Conservation (phyloP, 257 asterid species). For the Capsicum baccatum region DNA sequence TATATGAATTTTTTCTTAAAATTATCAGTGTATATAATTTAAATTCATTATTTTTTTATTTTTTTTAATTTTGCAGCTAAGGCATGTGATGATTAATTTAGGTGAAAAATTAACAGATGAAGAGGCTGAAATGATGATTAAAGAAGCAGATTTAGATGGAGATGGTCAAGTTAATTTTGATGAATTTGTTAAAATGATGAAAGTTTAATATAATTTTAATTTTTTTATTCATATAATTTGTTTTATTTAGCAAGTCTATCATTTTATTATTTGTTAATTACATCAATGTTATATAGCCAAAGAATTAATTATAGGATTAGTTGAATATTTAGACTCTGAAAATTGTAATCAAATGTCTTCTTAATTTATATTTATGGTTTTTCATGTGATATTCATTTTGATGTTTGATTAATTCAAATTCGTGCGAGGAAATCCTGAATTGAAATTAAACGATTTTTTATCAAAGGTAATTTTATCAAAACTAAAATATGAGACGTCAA, state of each 20-base stretch:
- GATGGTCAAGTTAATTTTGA: constrained; percentile 60
- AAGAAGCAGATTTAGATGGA: constrained; percentile 54
- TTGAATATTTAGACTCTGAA: neutral
- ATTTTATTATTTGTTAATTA: neutral
- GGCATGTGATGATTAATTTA: constrained; percentile 54
- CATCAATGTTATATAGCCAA: neutral
- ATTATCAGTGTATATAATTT: neutral
- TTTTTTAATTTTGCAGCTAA: constrained; percentile 37
- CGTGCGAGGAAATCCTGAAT: rapidly evolving
- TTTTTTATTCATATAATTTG: neutral
- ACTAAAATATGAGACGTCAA: too few species aligned
- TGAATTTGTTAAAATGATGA: constrained; percentile 55
- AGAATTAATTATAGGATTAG: constrained; percentile 26
- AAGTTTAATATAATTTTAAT: constrained; percentile 30
- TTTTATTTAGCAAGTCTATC: neutral
- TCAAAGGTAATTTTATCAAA: too few species aligned
- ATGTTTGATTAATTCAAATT: neutral
- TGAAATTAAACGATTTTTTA: too few species aligned
- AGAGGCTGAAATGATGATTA: constrained; percentile 54
- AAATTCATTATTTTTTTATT: neutral
- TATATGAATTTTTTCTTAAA: neutral
- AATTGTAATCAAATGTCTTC: neutral
- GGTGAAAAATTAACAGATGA: constrained; percentile 53
- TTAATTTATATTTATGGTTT: neutral
- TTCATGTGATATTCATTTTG: rapidly evolving